Evolutionary conservation across 2,329 filamentous ascomycete genomes (phyloP).

Genomic region (Epichloe amarillans): DNA sequence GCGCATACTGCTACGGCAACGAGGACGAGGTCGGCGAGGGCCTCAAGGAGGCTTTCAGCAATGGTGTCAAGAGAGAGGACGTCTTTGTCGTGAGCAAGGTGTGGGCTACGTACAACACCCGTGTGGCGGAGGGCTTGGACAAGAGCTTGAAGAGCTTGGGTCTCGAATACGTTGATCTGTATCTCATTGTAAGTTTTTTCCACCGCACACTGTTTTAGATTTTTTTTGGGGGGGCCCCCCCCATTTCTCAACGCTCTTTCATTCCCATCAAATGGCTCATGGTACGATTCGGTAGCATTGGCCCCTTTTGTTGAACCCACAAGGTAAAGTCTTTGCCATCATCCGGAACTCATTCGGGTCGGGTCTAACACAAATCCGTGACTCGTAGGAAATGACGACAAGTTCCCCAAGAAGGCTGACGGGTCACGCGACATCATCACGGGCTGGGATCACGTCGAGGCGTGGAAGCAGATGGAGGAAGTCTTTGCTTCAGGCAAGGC

Average conservation of each 20-base stretch:
- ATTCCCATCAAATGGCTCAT: background rate
- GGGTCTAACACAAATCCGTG: background rate
- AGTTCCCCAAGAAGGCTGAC: conserved; percentile 62
- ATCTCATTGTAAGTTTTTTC: conserved; percentile 42
- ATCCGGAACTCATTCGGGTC: too few species aligned
- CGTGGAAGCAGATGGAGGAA: conserved; percentile 65
- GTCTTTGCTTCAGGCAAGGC: conserved; percentile 46
- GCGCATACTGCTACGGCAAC: conserved; percentile 67
- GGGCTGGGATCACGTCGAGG: conserved; percentile 57
- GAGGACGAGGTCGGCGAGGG: conserved; percentile 73
- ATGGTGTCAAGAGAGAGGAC: conserved; percentile 62
- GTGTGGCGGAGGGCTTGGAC: conserved; percentile 55
- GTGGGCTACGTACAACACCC: conserved; percentile 67
- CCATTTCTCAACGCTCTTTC: background rate
- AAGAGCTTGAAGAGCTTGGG: conserved; percentile 61
- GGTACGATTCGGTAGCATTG: conserved; percentile 47
- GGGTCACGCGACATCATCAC: conserved; percentile 61
- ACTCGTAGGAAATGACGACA: conserved; percentile 48
- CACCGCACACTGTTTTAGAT: background rate
- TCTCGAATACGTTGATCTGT: conserved; percentile 71
- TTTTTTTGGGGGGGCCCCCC: too few species aligned
- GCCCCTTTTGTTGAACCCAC: conserved; percentile 69
- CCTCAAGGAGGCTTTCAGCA: conserved; percentile 56
- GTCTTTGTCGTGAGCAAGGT: conserved; percentile 78
- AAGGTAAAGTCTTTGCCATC: conserved; percentile 31